Evolutionary conservation across 73 alveolate species (phyloP).

Genomic region (Paraurostyla sp.): DNA sequence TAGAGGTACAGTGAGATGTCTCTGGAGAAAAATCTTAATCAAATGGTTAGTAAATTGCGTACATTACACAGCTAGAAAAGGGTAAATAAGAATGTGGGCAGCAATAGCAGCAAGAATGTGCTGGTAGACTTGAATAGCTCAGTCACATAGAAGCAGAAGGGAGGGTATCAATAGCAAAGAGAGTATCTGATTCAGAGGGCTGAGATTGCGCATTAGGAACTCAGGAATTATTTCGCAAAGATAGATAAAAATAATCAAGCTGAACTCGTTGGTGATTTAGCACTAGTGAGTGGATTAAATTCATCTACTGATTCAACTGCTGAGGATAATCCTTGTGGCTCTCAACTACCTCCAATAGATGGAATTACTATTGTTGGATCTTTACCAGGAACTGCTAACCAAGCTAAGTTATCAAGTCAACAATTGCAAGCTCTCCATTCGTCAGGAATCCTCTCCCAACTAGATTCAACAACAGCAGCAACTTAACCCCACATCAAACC

Average conservation of each 20-base stretch:
- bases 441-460: background rate
- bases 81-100: no score
- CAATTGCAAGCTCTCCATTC: no score
- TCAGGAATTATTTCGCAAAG: slow-evolving; percentile 45
- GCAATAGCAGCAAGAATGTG: no score
- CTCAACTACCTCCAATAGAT: slow-evolving; percentile 23
- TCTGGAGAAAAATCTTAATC: no score
- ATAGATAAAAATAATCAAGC: background rate
- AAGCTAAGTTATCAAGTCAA: background rate
- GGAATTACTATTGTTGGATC: background rate
- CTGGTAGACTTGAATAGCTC: no score
- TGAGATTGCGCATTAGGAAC: slow-evolving; percentile 46
- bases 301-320: slow-evolving; percentile 50
- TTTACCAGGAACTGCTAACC: slow-evolving; percentile 14
- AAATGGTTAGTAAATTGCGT: no score
- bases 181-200: slow-evolving; percentile 6
- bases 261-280: no score
- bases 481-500: background rate
- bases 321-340: background rate
- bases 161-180: no score
- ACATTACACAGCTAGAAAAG: no score
- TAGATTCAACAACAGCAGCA: background rate
- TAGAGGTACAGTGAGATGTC: slow-evolving; percentile 10
- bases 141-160: no score
- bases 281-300: background rate